Base-by-base conservation (phyloP, 2,329 filamentous ascomycete species). In the Harringtonia lauricola region DNA sequence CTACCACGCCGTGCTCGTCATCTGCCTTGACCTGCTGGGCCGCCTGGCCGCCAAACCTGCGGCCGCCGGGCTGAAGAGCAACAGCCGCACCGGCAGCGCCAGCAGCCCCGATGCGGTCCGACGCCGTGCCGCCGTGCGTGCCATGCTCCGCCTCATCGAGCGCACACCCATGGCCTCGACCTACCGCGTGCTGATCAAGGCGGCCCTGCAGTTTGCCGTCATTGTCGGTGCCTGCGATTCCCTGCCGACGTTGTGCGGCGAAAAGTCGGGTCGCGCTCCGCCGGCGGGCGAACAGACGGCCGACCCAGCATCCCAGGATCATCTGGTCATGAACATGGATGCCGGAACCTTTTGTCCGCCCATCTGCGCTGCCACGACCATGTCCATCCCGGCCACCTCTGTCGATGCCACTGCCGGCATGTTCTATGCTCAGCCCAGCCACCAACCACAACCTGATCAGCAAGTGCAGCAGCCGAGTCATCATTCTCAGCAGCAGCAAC, bases 1-100 rank as follows among this genome's bases (percentile, higher is more conserved):
- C 3, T 57, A 65, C 35, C 44, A 51, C 39, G 30, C 37, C 30
- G 43, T 49, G 8, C 30, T 51, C 10, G 33, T 51, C 18, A 17
- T 51, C 13, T 51, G 47, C 17, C 47, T 51, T 6, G 49, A 51
- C 26, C 37, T 51, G 15, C 39, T 51, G 18, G 46, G 37, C 19
- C 43, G 45, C 12, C 43, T 33, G 12, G 44, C 43, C 15, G 26
- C 21, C 3, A 18, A 29, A 1, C 22, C 28, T n/a, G 37, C 36
- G n/a, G n/a, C 26, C 8, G 24, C 24, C 8, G 3, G 24, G 24
- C 24, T 26, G 24, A 10, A 7, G 24, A n/a, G 24, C 24, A 26
- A 10, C 24, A 10, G 24, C 24, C 6, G 24, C 24, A 26, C 7
- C 24, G 24, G 24, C 24, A 26, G 24, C 24, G 24, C 24, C 24